Evolutionary conservation across 371 early-diverging fungal genomes (phyloP).

Genomic region (Mucor racemosus): DNA sequence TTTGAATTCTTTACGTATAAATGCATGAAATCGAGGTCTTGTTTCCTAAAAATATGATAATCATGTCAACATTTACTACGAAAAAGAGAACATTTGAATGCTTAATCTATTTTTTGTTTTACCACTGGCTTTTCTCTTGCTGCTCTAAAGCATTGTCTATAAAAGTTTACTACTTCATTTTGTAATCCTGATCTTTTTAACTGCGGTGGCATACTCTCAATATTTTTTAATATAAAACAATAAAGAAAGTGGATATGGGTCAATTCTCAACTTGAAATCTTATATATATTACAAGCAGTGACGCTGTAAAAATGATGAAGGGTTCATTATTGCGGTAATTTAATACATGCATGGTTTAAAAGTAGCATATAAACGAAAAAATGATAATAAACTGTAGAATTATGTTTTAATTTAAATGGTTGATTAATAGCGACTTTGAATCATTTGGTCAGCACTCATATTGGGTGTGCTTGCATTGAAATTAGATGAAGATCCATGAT

Average conservation of each 20-base stretch:
- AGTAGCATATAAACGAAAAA: too few species aligned
- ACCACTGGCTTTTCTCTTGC: slow-evolving; percentile 63
- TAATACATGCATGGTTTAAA: not conserved
- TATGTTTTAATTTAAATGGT: not conserved
- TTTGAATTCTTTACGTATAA: slow-evolving; percentile 64
- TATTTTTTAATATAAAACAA: not conserved
- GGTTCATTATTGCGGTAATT: not conserved
- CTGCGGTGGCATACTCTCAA: slow-evolving; percentile 31
- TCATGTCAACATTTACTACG: not conserved
- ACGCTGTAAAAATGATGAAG: not conserved
- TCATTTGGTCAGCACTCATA: slow-evolving; percentile 1
- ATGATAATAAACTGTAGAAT: not conserved
- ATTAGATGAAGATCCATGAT: not conserved
- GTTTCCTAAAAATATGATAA: slow-evolving; percentile 45
- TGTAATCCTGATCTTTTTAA: slow-evolving; percentile 66
- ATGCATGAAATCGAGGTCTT: slow-evolving; percentile 61
- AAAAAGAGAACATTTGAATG: too few species aligned
- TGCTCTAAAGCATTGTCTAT: slow-evolving; percentile 64
- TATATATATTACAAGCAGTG: not conserved
- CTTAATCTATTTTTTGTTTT: not conserved
- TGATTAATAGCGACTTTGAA: not conserved
- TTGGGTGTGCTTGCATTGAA: not conserved
- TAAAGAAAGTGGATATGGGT: not conserved
- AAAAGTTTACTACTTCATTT: slow-evolving; percentile 60
- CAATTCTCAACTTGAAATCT: not conserved